Evolutionary conservation across 2,329 filamentous ascomycete species (phyloP).

Genomic region (Cladobotryum protrusum): DNA sequence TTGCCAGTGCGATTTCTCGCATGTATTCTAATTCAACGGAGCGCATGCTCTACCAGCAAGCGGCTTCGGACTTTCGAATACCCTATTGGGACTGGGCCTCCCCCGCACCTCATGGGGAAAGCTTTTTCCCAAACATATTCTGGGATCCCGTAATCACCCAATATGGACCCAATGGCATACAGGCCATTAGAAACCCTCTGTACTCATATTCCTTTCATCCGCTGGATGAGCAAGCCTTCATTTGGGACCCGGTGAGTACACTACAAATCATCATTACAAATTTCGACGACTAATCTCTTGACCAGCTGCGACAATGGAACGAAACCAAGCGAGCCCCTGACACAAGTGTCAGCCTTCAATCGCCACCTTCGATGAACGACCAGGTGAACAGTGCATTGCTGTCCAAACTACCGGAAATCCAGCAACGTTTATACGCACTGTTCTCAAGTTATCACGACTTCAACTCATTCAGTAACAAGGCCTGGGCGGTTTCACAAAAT

Average conservation of each 20-base stretch:
- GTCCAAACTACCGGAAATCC: constrained; percentile 45
- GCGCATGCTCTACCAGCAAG: constrained; percentile 43
- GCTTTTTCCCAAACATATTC: constrained; percentile 38
- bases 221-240: constrained; percentile 51
- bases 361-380: constrained; percentile 51
- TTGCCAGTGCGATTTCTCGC: constrained; percentile 38
- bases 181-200: constrained; percentile 55
- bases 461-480: constrained; percentile 63
- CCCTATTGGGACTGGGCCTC: constrained; percentile 57
- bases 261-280: constrained; percentile 10
- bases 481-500: constrained; percentile 45
- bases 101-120: constrained; percentile 40
- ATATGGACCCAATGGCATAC: constrained; percentile 49
- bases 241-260: constrained; percentile 50
- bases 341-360: constrained; percentile 19
- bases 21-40: constrained; percentile 42
- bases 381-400: constrained; percentile 42
- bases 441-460: constrained; percentile 63
- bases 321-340: constrained; percentile 54
- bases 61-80: constrained; percentile 46
- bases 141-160: constrained; percentile 46
- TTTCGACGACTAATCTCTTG: constrained; percentile 1
- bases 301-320: constrained; percentile 52
- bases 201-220: constrained; percentile 56
- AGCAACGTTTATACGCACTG: constrained; percentile 60